Percentiles rank a stretch among this genome's conserved stretches.
These are phyloP conservation scores for Calonectria leucothoes DNA, from an alignment of 2,329 filamentous ascomycete genomes.

Conservation along the genomic window DNA sequence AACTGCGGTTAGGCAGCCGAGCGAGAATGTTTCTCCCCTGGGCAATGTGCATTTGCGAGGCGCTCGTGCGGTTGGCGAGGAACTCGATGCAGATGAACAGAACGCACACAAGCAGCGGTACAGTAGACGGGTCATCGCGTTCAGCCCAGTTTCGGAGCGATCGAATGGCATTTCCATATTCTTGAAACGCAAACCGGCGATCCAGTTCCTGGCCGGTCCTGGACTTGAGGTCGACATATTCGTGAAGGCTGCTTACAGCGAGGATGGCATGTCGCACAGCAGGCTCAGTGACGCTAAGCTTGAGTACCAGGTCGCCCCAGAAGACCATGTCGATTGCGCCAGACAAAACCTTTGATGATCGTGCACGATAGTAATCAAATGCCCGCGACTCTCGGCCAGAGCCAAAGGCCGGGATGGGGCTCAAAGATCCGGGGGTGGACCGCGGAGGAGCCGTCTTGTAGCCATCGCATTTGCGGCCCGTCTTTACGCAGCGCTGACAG, in stretches of 20 bases:
- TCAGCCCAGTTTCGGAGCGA: conserved; percentile 52
- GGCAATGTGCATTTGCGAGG: conserved; percentile 57
- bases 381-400: conserved; percentile 39
- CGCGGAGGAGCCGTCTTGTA: conserved; percentile 49
- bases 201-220: conserved; percentile 32
- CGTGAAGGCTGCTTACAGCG: conserved; percentile 62
- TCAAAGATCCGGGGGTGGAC: conserved; percentile 31
- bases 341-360: conserved; percentile 53
- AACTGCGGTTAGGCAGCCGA: conserved; percentile 42
- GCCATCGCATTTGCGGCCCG: conserved; percentile 68
- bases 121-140: conserved; percentile 42
- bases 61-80: conserved; percentile 60
- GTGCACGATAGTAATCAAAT: conserved; percentile 50
- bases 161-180: conserved; percentile 62
- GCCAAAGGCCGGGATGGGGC: conserved; percentile 34
- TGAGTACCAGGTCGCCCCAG: conserved; percentile 58
- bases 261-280: conserved; percentile 62
- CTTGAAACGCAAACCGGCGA: conserved; percentile 38
- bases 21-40: conserved; percentile 57
- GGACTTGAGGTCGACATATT: conserved; percentile 41
- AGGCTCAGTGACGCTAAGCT: conserved; percentile 57
- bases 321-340: conserved; percentile 56
- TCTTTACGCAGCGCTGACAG: conserved; percentile 65
- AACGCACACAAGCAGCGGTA: conserved; percentile 58
- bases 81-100: conserved; percentile 67